Conservation (phyloP, 345 rosid genomes). For the Citrus cavaleriei region DNA sequence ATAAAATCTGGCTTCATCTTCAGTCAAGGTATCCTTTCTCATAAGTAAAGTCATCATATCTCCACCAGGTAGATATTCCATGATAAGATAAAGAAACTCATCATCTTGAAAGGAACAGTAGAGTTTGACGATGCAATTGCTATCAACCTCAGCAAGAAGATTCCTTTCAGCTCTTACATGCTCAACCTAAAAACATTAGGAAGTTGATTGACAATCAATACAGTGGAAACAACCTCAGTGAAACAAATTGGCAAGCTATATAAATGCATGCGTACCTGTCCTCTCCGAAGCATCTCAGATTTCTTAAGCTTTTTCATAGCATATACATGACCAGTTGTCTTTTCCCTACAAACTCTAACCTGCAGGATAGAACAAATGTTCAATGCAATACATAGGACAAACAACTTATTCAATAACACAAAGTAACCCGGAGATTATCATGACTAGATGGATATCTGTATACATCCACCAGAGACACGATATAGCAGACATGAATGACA, state of each 20-base stretch:
- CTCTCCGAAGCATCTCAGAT: conserved; percentile 98
- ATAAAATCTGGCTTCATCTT: conserved; percentile 86
- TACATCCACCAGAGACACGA: neutral
- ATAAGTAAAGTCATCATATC: conserved; percentile 97
- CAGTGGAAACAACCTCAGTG: conserved; percentile 5
- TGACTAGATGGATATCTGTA: neutral
- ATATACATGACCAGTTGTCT: conserved; percentile 80
- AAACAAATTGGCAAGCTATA: conserved; percentile 7
- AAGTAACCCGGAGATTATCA: neutral
- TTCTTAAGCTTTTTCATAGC: conserved; percentile 95
- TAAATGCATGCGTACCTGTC: conserved; percentile 56
- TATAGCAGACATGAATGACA: neutral
- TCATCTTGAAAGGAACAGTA: conserved; percentile 95
- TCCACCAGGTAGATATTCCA: conserved; percentile 98
- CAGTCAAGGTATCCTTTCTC: conserved; percentile 92
- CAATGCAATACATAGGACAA: neutral
- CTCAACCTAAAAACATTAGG: conserved; percentile 55
- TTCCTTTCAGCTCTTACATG: conserved; percentile 96
- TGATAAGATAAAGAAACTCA: conserved; percentile 81
- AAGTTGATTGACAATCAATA: conserved; percentile 12
- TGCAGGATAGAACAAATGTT: conserved; percentile 31
- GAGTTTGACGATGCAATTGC: conserved; percentile 91
- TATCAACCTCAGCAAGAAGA: conserved; percentile 94
- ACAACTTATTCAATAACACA: neutral
- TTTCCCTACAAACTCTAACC: conserved; percentile 94